Conservation (phyloP, 179 eudicot species). For the Beta lomatogona region DNA sequence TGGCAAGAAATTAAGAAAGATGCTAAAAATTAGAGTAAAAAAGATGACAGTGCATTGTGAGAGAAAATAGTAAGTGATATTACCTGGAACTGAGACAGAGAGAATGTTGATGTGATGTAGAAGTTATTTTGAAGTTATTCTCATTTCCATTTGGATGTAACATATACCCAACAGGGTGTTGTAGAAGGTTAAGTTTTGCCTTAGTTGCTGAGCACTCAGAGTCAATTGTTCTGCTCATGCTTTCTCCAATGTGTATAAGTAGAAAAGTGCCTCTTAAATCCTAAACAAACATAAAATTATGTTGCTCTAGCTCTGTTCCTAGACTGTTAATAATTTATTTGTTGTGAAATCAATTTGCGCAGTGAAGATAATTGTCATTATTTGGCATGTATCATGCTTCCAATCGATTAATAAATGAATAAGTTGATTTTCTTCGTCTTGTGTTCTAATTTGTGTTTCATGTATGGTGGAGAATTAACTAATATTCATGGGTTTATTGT, state of each 20-base stretch:
- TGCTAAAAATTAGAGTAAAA: no score
- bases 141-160: background rate
- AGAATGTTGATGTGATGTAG: no score
- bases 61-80: no score
- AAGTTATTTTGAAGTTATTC: background rate
- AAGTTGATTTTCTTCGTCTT: background rate
- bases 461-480: background rate
- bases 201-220: background rate
- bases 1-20: no score
- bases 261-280: background rate
- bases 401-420: no score
- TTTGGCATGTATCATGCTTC: background rate
- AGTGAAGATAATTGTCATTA: background rate
- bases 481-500: constrained; percentile 3
- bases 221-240: no score
- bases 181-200: background rate
- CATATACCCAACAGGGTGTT: background rate
- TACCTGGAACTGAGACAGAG: no score
- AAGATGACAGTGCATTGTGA: no score
- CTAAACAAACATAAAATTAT: background rate
- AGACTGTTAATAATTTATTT: no score
- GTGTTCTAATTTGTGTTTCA: background rate
- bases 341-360: no score
- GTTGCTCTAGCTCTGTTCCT: background rate
- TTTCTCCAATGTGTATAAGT: background rate